Conservation (phyloP, 257 asterid genomes). For the Schizonepeta tenuifolia region DNA sequence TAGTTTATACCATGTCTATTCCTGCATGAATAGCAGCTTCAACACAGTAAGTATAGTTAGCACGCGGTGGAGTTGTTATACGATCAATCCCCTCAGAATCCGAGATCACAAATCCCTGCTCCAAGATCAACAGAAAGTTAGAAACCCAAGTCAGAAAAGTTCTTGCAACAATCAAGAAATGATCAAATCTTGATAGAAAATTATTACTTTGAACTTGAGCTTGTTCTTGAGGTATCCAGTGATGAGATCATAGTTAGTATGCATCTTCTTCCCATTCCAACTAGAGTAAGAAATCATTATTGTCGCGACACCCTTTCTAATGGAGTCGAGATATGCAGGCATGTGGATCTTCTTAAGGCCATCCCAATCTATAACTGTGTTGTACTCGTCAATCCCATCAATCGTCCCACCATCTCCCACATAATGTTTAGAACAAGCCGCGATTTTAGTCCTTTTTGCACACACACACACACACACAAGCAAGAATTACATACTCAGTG, state of each 20-base stretch:
- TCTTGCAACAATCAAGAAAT: neutral
- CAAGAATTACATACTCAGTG: neutral
- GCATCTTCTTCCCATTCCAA: slow-evolving; percentile 59
- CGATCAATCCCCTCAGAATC: slow-evolving; percentile 68
- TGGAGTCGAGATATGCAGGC: slow-evolving; percentile 55
- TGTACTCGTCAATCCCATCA: slow-evolving; percentile 45
- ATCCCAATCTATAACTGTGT: slow-evolving; percentile 46
- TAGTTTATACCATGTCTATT: slow-evolving; percentile 61
- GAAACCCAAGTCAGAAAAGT: neutral
- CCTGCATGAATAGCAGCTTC: slow-evolving; percentile 64
- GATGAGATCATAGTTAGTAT: slow-evolving; percentile 47
- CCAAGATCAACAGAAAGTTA: neutral
- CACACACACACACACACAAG: neutral
- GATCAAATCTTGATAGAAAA: neutral
- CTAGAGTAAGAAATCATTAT: slow-evolving; percentile 57
- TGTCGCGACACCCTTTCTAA: slow-evolving; percentile 48
- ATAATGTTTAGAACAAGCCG: slow-evolving; percentile 46
- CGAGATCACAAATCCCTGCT: slow-evolving; percentile 74
- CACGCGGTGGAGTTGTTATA: slow-evolving; percentile 59
- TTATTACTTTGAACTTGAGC: slow-evolving; percentile 51
- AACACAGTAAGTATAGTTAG: slow-evolving; percentile 64
- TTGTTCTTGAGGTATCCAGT: slow-evolving; percentile 52
- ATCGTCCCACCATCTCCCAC: slow-evolving; percentile 58
- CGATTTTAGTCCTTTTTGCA: slow-evolving; percentile 35
- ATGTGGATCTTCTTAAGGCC: slow-evolving; percentile 45